Evolutionary conservation across 2,329 filamentous ascomycete genomes (phyloP).

Genomic region (Magnaporthiopsis rhizophila): DNA sequence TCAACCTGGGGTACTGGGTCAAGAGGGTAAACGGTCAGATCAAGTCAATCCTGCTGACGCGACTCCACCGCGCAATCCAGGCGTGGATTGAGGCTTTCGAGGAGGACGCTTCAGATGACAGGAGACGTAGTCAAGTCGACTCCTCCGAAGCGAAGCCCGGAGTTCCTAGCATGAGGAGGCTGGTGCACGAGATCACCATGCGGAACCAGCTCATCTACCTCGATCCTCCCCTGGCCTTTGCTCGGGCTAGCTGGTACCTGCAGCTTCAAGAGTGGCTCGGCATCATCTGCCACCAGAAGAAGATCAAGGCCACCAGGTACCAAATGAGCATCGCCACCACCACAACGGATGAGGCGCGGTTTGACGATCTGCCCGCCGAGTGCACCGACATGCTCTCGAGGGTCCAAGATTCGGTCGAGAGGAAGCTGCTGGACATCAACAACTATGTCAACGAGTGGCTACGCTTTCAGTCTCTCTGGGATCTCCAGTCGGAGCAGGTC

Average conservation of each 20-base stretch:
- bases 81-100: constrained; percentile 86
- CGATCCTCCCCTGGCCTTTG: constrained; percentile 86
- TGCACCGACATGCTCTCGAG: constrained; percentile 72
- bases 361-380: constrained; percentile 74
- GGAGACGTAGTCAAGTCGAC: constrained; percentile 39
- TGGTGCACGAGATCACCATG: constrained; percentile 93
- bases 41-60: constrained; percentile 68
- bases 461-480: constrained; percentile 97
- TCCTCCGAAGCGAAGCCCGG: constrained; percentile 34
- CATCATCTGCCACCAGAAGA: constrained; percentile 82
- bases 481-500: constrained; percentile 90
- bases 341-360: constrained; percentile 60
- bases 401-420: constrained; percentile 78
- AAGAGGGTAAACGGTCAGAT: constrained; percentile 78
- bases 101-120: constrained; percentile 45
- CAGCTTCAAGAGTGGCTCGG: constrained; percentile 93
- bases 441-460: constrained; percentile 96
- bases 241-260: constrained; percentile 85
- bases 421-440: constrained; percentile 70
- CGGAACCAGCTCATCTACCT: constrained; percentile 96
- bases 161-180: constrained; percentile 58
- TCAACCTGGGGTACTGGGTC: constrained; percentile 89
- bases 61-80: constrained; percentile 75
- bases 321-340: constrained; percentile 73
- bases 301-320: constrained; percentile 91